These are phyloP conservation scores for Boletus austroedulis DNA, from an alignment of 1,284 basidiomycete species.

Conservation along the genomic window DNA sequence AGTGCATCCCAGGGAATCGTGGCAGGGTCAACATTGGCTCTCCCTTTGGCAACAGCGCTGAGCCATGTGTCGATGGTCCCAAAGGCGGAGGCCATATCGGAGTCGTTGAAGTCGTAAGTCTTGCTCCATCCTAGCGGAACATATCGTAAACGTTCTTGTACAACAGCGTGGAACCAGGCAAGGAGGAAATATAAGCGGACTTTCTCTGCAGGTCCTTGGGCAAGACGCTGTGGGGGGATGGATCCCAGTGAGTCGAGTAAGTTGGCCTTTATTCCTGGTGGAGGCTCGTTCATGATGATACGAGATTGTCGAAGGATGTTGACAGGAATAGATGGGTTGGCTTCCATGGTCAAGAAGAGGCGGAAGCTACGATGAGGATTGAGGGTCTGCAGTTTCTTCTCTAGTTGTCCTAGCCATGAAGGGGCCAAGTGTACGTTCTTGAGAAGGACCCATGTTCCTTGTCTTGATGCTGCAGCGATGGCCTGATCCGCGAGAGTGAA, in stretches of 20 bases:
- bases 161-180: constrained; percentile 97
- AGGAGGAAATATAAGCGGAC: constrained; percentile 88
- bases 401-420: constrained; percentile 89
- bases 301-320: constrained; percentile 94
- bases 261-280: constrained; percentile 93
- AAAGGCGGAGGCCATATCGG: constrained; percentile 92
- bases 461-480: constrained; percentile 84
- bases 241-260: constrained; percentile 85
- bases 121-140: constrained; percentile 95
- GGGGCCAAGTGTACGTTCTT: constrained; percentile 97
- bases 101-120: constrained; percentile 96
- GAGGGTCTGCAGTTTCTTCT: constrained; percentile 93
- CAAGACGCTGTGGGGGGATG: constrained; percentile 67
- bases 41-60: constrained; percentile 74
- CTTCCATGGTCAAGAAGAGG: constrained; percentile 96
- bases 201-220: constrained; percentile 88
- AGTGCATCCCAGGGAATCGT: constrained; percentile 92
- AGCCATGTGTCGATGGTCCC: constrained; percentile 91
- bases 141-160: constrained; percentile 94
- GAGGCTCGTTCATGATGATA: constrained; percentile 96
- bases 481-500: constrained; percentile 92
- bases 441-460: constrained; percentile 90
- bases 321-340: constrained; percentile 87
- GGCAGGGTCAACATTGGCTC: constrained; percentile 86
- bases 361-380: constrained; percentile 89